A percentile compares a stretch with the other conserved stretches of the same genome.
These are phyloP conservation scores for Fusarium multiceps DNA, from an alignment of 2,329 filamentous ascomycete genomes.

Conservation along the genomic window DNA sequence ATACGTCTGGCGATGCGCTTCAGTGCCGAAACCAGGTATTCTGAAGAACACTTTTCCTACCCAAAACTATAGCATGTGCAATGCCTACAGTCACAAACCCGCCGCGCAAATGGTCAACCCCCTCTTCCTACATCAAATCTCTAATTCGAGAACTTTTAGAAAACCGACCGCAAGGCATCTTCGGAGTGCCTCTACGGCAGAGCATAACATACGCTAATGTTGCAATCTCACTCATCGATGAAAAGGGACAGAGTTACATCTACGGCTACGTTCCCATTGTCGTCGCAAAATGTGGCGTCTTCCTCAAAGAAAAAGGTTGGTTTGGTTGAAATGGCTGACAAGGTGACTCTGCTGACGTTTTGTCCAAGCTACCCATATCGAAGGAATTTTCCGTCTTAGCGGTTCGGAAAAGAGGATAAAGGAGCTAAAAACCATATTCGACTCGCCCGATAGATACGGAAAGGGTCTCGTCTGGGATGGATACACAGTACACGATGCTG, in stretches of 20 bases:
- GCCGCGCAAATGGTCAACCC: conserved; percentile 8
- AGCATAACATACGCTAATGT: conserved; percentile 99
- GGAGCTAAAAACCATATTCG: conserved; percentile 90
- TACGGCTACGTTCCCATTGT: conserved; percentile 99
- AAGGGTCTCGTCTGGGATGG: conserved; percentile 98
- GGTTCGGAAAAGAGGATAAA: conserved; percentile 99
- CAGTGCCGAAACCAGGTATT: neutral
- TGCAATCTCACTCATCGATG: conserved; percentile 94
- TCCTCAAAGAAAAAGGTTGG: conserved; percentile 95
- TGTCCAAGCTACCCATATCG: conserved; percentile 83
- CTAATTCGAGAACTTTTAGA: conserved; percentile 52
- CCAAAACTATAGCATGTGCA: conserved; percentile 3
- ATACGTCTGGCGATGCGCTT: conserved; percentile 9
- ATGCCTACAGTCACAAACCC: neutral
- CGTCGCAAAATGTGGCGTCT: conserved; percentile 97
- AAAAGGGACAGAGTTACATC: conserved; percentile 93
- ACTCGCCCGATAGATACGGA: conserved; percentile 94
- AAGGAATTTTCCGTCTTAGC: conserved; percentile 95
- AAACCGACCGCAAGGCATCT: conserved; percentile 77
- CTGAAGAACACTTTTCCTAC: neutral
- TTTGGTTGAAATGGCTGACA: conserved; percentile 22
- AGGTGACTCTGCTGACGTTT: conserved; percentile 39
- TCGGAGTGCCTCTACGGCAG: conserved; percentile 90
- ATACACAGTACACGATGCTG: conserved; percentile 97
- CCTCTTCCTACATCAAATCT: conserved; percentile 8